These are phyloP conservation scores for Arthroderma uncinatum DNA, from an alignment of 2,329 filamentous ascomycete genomes.

Conservation along the genomic window DNA sequence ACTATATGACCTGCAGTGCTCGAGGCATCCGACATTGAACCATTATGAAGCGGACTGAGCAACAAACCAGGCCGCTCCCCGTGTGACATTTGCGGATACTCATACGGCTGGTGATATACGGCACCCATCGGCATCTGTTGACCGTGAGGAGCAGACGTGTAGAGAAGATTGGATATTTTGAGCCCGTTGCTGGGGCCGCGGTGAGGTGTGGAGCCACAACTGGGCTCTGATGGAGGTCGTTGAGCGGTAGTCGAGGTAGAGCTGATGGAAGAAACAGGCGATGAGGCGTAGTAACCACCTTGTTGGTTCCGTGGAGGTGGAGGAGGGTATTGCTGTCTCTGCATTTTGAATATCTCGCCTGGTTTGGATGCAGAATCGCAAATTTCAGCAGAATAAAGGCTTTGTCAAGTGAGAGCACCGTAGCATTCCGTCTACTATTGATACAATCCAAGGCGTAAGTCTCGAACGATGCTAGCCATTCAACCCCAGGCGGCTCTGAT, in stretches of 20 bases:
- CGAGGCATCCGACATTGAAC: slow-evolving; percentile 31
- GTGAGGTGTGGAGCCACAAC: slow-evolving; percentile 27
- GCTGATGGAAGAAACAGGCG: slow-evolving; percentile 13
- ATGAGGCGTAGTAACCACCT: neutral
- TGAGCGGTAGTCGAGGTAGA: slow-evolving; percentile 2
- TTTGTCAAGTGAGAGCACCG: neutral
- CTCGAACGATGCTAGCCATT: neutral
- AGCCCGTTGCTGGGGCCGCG: slow-evolving; percentile 31
- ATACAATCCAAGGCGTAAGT: neutral
- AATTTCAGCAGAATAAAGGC: neutral
- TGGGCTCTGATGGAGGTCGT: slow-evolving; percentile 9
- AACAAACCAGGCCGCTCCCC: slow-evolving; percentile 27
- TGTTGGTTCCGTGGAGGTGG: slow-evolving; percentile 3
- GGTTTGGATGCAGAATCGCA: neutral
- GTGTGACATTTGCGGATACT: slow-evolving; percentile 31
- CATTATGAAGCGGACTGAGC: slow-evolving; percentile 26
- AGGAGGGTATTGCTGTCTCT: slow-evolving; percentile 4
- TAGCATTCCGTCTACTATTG: neutral
- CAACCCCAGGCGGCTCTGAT: neutral
- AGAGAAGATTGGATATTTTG: slow-evolving; percentile 33
- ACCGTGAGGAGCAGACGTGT: slow-evolving; percentile 25
- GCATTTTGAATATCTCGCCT: neutral
- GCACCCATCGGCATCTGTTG: slow-evolving; percentile 19
- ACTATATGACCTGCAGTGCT: slow-evolving; percentile 23
- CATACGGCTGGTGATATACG: slow-evolving; percentile 30